Percentiles rank a stretch among this genome's conserved stretches.
These are phyloP conservation scores for Alternaria sp. DNA, from an alignment of 2,329 filamentous ascomycete genomes.

Conservation along the genomic window DNA sequence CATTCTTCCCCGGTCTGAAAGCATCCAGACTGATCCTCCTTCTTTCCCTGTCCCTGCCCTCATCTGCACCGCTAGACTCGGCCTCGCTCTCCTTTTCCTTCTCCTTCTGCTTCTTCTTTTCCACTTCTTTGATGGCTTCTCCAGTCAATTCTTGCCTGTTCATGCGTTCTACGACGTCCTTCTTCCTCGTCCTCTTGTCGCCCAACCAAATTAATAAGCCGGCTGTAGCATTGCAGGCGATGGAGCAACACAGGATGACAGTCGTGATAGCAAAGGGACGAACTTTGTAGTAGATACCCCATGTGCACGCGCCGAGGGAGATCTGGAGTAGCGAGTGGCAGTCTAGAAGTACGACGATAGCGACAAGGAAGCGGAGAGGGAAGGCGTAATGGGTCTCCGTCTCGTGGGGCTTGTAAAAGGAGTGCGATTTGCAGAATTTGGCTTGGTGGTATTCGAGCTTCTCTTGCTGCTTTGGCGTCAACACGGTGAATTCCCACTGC, in stretches of 20 bases:
- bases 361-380: slow-evolving; percentile 73
- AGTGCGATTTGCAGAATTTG: slow-evolving; percentile 82
- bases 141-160: slow-evolving; percentile 77
- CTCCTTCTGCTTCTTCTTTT: slow-evolving; percentile 53
- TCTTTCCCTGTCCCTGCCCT: slow-evolving; percentile 22
- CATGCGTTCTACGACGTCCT: slow-evolving; percentile 80
- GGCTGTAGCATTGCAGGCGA: slow-evolving; percentile 77
- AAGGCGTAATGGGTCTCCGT: slow-evolving; percentile 83
- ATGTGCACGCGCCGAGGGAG: slow-evolving; percentile 77
- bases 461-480: slow-evolving; percentile 69
- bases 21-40: slow-evolving; percentile 27
- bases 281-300: slow-evolving; percentile 74
- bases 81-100: slow-evolving; percentile 45
- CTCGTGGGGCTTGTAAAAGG: slow-evolving; percentile 89
- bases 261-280: slow-evolving; percentile 78
- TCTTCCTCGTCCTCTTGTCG: slow-evolving; percentile 79
- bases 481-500: slow-evolving; percentile 63
- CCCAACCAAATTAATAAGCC: slow-evolving; percentile 79
- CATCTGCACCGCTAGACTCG: slow-evolving; percentile 10
- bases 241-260: slow-evolving; percentile 79
- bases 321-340: slow-evolving; percentile 82
- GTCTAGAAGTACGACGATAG: slow-evolving; percentile 80
- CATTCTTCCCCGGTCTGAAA: slow-evolving; percentile 1
- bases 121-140: slow-evolving; percentile 65
- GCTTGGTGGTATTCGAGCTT: slow-evolving; percentile 76